Percentiles rank a stretch among this genome's conserved stretches.
Conservation (phyloP, 2,329 filamentous ascomycete species). For the Penicillium sp. region DNA sequence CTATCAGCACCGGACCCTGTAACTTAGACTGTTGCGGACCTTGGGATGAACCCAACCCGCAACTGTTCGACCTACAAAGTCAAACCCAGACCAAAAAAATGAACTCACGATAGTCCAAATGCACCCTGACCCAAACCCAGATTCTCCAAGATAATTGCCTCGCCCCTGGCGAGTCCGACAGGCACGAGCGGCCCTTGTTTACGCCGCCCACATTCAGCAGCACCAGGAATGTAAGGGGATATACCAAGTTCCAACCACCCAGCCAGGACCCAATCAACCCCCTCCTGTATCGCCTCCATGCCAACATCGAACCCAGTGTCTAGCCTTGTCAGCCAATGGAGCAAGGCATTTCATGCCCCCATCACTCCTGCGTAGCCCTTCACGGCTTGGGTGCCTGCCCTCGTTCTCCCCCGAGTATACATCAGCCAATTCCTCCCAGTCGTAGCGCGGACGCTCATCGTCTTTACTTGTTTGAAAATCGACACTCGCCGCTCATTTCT, state of each 20-base stretch:
- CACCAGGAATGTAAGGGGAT: conserved; percentile 28
- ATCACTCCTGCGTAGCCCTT: conserved; percentile 16
- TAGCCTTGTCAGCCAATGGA: conserved; percentile 11
- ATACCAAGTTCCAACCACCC: conserved; percentile 11
- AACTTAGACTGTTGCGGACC: neutral
- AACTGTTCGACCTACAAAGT: neutral
- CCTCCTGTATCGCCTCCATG: conserved; percentile 9
- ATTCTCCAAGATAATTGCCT: neutral
- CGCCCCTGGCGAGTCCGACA: neutral
- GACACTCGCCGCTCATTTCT: neutral
- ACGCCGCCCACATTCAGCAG: conserved; percentile 22
- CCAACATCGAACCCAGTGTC: conserved; percentile 7
- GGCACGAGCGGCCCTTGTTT: conserved; percentile 19
- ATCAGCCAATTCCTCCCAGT: neutral
- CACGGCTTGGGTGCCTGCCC: neutral
- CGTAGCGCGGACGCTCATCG: too few relatives aligned
- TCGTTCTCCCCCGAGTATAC: conserved; percentile 13
- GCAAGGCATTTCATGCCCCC: conserved; percentile 14
- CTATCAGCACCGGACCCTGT: neutral
- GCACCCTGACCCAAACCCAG: neutral
- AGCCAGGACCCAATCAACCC: conserved; percentile 15
- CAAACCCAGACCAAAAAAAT: neutral
- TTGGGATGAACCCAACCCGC: neutral
- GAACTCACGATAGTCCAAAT: neutral
- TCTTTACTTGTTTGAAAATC: neutral